A percentile compares a stretch with the other conserved stretches of the same genome.
Evolutionary conservation across 352 stramenopile genomes (phyloP).

Genomic region (Peronospora tabacina): DNA sequence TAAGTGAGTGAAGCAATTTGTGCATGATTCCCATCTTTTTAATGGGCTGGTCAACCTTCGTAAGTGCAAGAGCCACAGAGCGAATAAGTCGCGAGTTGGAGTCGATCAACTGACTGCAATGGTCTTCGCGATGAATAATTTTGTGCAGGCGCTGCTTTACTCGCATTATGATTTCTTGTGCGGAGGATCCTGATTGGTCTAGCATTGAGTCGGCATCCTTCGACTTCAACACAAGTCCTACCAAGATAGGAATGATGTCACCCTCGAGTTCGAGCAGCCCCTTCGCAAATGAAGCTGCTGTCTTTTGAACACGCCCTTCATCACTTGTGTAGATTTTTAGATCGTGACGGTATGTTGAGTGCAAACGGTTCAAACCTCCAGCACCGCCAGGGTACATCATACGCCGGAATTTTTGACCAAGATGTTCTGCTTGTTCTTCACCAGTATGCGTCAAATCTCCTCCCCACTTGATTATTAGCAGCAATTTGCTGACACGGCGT

Average conservation of each 20-base stretch:
- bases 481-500: conserved; percentile 72
- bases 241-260: conserved; percentile 98
- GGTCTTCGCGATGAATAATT: conserved; percentile 80
- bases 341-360: conserved; percentile 99
- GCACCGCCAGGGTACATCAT: conserved; percentile 89
- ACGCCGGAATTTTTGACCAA: conserved; percentile 88
- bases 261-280: conserved; percentile 97
- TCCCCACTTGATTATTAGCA: conserved; percentile 99
- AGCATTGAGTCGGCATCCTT: conserved; percentile 94
- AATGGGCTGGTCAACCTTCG: conserved; percentile 90
- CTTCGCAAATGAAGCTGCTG: conserved; percentile 98
- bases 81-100: conserved; percentile 74
- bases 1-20: conserved; percentile 90
- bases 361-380: conserved; percentile 94
- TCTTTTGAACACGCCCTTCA: conserved; percentile 99
- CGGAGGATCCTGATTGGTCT: conserved; percentile 95
- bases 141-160: conserved; percentile 84
- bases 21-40: conserved; percentile 89
- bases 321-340: conserved; percentile 99
- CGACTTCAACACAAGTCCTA: conserved; percentile 87
- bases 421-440: conserved; percentile 91
- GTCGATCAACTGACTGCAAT: conserved; percentile 68
- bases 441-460: conserved; percentile 97
- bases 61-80: conserved; percentile 68
- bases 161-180: conserved; percentile 85